A percentile compares a stretch with the other conserved stretches of the same genome.
These are phyloP conservation scores for Xylariaceae sp. DNA, from an alignment of 2,329 filamentous ascomycete genomes.

Conservation along the genomic window DNA sequence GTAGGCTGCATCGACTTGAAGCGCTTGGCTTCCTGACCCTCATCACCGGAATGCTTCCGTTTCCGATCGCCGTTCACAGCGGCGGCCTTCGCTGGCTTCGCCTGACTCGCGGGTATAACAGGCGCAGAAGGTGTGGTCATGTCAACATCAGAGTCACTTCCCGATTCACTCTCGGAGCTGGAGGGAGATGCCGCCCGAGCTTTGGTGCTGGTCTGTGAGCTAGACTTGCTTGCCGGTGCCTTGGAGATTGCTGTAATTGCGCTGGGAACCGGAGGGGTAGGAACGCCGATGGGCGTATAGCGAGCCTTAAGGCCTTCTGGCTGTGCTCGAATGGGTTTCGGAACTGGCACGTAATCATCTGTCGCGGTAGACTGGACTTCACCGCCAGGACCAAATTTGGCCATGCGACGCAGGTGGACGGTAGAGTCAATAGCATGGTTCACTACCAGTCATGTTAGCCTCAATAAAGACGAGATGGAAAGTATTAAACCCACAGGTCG, in stretches of 20 bases:
- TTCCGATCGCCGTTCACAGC: conserved; percentile 28
- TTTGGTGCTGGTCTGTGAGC: conserved; percentile 22
- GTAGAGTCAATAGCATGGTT: conserved; percentile 49
- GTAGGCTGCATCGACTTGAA: conserved; percentile 21
- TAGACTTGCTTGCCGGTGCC: not conserved
- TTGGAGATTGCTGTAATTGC: not conserved
- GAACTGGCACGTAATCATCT: conserved; percentile 39
- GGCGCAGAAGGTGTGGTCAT: conserved; percentile 38
- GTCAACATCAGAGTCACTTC: conserved; percentile 41
- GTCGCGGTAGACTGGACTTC: conserved; percentile 36
- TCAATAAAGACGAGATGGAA: conserved; percentile 15
- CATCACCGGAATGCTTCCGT: conserved; percentile 35
- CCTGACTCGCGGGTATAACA: conserved; percentile 16
- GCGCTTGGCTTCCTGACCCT: conserved; percentile 29
- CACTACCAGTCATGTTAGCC: conserved; percentile 31
- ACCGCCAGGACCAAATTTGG: conserved; percentile 46
- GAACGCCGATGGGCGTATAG: conserved; percentile 59
- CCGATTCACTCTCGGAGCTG: conserved; percentile 36
- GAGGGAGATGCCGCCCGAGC: conserved; percentile 36
- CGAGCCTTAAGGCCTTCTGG: conserved; percentile 62
- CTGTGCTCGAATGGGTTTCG: conserved; percentile 53
- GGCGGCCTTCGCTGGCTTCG: conserved; percentile 25
- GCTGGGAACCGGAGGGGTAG: conserved; percentile 23
- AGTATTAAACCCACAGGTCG: conserved; percentile 41
- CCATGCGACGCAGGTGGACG: conserved; percentile 60